Percentiles rank a stretch among this genome's conserved stretches.
Conservation (phyloP, 1,284 basidiomycete genomes). For the Omphalotus olearius region DNA sequence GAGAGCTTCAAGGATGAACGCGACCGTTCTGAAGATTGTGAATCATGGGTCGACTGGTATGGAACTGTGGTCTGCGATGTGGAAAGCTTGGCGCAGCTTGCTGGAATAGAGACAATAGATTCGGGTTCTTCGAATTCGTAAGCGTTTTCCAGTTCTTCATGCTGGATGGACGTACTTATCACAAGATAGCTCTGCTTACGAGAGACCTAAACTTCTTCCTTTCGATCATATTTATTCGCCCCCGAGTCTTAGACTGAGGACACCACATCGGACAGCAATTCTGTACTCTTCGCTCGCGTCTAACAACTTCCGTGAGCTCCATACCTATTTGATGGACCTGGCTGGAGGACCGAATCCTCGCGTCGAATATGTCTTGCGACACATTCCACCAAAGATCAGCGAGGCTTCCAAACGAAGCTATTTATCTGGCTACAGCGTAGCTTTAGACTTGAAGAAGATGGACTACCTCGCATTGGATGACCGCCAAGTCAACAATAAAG, state of each 20-base stretch:
- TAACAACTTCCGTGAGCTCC: conserved; percentile 61
- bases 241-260: conserved; percentile 32
- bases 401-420: conserved; percentile 32
- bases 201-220: conserved; percentile 48
- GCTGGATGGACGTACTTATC: neutral
- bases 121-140: conserved; percentile 26
- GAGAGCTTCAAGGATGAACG: conserved; percentile 32
- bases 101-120: conserved; percentile 53
- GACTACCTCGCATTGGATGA: conserved; percentile 96
- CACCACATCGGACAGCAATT: conserved; percentile 58
- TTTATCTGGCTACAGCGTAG: conserved; percentile 87
- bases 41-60: conserved; percentile 88
- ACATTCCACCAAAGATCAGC: conserved; percentile 40
- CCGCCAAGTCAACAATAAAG: conserved; percentile 37
- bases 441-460: conserved; percentile 93
- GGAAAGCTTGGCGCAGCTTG: conserved; percentile 55
- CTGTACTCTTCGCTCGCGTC: conserved; percentile 67
- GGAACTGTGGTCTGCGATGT: conserved; percentile 73
- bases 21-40: conserved; percentile 43
- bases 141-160: neutral
- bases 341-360: conserved; percentile 39
- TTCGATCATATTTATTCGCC: conserved; percentile 70
- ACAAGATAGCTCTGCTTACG: conserved; percentile 18
- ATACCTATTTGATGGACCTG: conserved; percentile 56
- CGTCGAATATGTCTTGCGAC: conserved; percentile 75